These are phyloP conservation scores for Austropuccinia psidii DNA, from an alignment of 1,284 basidiomycete species.

Conservation along the genomic window DNA sequence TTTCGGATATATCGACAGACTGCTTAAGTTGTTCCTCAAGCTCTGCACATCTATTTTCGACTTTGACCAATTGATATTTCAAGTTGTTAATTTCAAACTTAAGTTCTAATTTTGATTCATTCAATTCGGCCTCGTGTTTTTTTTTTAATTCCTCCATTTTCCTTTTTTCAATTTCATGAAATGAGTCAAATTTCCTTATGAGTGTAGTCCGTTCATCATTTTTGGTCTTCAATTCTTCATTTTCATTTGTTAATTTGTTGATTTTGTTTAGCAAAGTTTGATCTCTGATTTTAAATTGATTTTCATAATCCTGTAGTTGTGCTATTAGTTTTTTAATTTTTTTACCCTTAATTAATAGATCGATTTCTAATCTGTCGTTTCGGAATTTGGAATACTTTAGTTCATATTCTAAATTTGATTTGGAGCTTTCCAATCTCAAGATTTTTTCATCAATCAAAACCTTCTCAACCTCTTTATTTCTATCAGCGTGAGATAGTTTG, in stretches of 20 bases:
- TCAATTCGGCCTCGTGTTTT: not conserved
- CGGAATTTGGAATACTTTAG: not conserved
- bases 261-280: not conserved
- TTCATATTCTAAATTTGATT: not conserved
- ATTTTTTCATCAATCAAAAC: not conserved
- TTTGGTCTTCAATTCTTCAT: not conserved
- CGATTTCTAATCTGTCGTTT: too few relatives aligned
- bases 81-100: constrained; percentile 21
- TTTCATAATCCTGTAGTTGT: not conserved
- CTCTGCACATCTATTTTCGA: not conserved
- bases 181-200: constrained; percentile 4
- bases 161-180: constrained; percentile 19
- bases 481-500: not conserved
- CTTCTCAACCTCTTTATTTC: not conserved
- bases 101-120: constrained; percentile 4
- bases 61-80: constrained; percentile 16
- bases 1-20: not conserved
- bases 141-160: constrained; percentile 18
- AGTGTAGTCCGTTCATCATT: constrained; percentile 18
- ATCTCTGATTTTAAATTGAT: constrained; percentile 8
- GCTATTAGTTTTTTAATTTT: too few relatives aligned
- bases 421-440: not conserved
- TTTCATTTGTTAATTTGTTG: not conserved
- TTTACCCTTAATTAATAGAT: too few relatives aligned
- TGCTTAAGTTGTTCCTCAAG: constrained; percentile 11